Conservation (phyloP, 2,329 filamentous ascomycete species). For the Exophiala aquamarina region DNA sequence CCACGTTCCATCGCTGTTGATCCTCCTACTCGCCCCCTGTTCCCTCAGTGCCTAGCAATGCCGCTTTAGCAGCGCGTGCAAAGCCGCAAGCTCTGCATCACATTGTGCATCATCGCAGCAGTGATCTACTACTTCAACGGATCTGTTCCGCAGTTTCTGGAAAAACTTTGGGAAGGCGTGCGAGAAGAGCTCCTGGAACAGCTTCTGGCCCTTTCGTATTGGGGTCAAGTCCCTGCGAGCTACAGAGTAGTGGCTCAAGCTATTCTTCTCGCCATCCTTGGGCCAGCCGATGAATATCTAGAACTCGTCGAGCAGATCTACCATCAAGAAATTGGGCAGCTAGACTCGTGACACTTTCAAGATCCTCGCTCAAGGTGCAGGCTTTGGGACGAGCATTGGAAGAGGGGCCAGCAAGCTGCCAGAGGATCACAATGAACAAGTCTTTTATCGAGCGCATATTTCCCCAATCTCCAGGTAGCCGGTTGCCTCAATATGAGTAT, state of each 20-base stretch:
- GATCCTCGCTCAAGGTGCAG: too few relatives aligned
- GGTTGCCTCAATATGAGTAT: constrained; percentile 20
- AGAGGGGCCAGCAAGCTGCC: not conserved
- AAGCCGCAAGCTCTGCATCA: not conserved
- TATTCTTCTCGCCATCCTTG: constrained; percentile 6
- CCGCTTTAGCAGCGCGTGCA: constrained; percentile 1
- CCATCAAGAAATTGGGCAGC: not conserved
- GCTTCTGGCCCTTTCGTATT: not conserved
- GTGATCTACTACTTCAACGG: not conserved
- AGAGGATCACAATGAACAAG: constrained; percentile 22
- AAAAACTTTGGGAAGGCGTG: not conserved
- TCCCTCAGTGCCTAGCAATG: not conserved
- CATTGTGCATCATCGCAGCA: not conserved
- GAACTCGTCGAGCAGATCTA: constrained; percentile 3
- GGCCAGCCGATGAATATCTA: constrained; percentile 2
- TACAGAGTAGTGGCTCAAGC: not conserved
- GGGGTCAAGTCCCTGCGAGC: not conserved
- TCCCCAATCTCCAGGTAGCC: constrained; percentile 16
- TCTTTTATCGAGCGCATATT: constrained; percentile 29
- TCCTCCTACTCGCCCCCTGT: not conserved
- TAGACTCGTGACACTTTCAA: too few relatives aligned
- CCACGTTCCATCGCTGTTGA: not conserved
- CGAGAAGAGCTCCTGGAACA: not conserved
- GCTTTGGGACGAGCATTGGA: too few relatives aligned
- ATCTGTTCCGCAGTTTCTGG: not conserved